Base-by-base conservation (phyloP, 805 yeast species). In the Candida golubevii region DNA sequence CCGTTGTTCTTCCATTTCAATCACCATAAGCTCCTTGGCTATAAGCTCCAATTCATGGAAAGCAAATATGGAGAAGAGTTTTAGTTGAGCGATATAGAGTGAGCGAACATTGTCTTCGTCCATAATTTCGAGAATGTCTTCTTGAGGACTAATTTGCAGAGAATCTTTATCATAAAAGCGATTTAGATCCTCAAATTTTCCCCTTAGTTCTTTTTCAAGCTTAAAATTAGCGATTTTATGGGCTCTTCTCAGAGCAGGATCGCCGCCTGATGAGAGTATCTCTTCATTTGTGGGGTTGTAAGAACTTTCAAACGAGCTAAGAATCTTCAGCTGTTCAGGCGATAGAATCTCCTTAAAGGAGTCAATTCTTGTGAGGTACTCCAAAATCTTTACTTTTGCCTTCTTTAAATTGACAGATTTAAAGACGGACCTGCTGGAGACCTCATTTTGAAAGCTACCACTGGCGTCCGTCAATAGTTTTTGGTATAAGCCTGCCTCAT, bases 191-290 rank as follows among this genome's bases (percentile, higher is more conserved):
- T 60, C 54, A 5, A 88, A 54, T 49, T 75, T 72, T 1, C 50
- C 57, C 7, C 64, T 69, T 41, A 86, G 63, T 33, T 72, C 74
- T 59, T 78, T 83, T 48, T 82, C 88, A 12, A 69, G 59, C 56
- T 78, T 83, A 61, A 71, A 85, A 53, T 78, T 77, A 13, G 77
- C 83, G 45, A 89, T 88, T 60, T 88, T 90, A 39, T 79, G 83
- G 18, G 82, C 80, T 54, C 97, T 73, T 54, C 75, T 69, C 9
- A 60, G 55, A 0, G 73, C 68, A 0, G 85, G 71, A 40, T 72
- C 70, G 23, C 49, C 49, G 13, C 35, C 33, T 5, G 45, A 43
- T 1, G 46, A 37, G 6, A 50, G 35, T 18, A 62, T 44, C 58
- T 78, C 74, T 42, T 65, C 65, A 30, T 70, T 53, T 4, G 69